Base-by-base conservation (phyloP, 805 yeast species). In the Candida xyloterini region DNA sequence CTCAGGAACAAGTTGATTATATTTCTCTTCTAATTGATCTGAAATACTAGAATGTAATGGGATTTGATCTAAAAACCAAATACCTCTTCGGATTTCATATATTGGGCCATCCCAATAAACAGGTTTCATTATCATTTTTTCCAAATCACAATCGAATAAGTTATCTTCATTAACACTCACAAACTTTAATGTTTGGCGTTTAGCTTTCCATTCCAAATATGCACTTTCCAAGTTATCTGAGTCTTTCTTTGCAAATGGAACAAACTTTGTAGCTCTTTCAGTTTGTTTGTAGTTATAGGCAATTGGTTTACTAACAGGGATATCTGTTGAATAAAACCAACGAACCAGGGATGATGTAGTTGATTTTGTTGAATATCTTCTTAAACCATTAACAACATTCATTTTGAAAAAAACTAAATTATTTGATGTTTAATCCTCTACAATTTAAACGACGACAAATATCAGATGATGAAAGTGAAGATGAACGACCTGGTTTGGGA, bases 31-130 rank as follows among this genome's bases (percentile, higher is more conserved):
- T 15, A 90, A 52, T 40, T 74, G 78, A 1, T 67, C 63, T 0
- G 93, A 68, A 5, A 80, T 42, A 1, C 63, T 60, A 1, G 66
- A 65, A 8, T 68, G 53, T 20, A 87, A 61, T 0, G 95, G 95
- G 5, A 54, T 53, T 1, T 78, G 77, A 35, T 75, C 75, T 8
- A 73, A 56, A 57, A 87, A 88, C 98, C 98, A 91, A 1, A 79
- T 59, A 1, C 96, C 96, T 39, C 97, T 66, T 32, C 96, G 68
- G 1, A 91, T 83, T 44, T 85, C 89, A 56, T 80, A 91, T 0
- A 68, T 64, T 0, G 96, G 93, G 1, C 97, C 97, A 7, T 78
- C 79, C 97, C 97, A 91, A 57, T 80, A 91, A 0, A 81, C 73
- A 0, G 98, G 95, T 3, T 63, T 48, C 52, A 90, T 59, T 34